phyloP scores from a whole-genome alignment of 371 early-diverging fungal species.

The Apophysomyces elegans region DNA sequence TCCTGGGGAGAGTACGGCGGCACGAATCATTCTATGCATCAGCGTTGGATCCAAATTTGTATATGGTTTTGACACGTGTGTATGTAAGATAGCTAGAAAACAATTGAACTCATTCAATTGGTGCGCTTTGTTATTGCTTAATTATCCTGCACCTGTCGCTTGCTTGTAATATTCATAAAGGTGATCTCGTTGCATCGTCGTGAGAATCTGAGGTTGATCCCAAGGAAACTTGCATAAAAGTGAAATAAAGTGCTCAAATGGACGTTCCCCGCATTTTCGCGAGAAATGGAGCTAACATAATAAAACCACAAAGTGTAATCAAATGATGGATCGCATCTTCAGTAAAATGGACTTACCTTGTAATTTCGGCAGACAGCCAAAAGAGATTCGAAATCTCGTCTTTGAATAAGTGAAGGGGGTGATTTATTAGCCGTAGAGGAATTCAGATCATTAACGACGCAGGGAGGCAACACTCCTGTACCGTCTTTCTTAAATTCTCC shows the following conservation, averaged over 20 bases:
- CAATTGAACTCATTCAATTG: neutral
- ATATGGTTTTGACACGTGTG: conserved; percentile 48
- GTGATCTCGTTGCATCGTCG: conserved; percentile 67
- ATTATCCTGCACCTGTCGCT: conserved; percentile 21
- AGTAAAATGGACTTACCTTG: conserved; percentile 43
- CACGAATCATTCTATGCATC: conserved; percentile 55
- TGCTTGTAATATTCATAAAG: conserved; percentile 68
- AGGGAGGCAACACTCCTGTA: neutral
- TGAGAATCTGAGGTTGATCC: conserved; percentile 54
- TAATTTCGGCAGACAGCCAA: conserved; percentile 63
- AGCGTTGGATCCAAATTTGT: conserved; percentile 50
- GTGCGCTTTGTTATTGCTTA: neutral
- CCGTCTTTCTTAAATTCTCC: conserved; percentile 40
- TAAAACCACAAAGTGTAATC: neutral
- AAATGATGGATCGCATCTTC: neutral
- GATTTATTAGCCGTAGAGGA: neutral
- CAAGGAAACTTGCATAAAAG: conserved; percentile 66
- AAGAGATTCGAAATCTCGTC: conserved; percentile 62
- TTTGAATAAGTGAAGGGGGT: conserved; percentile 46
- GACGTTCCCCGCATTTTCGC: conserved; percentile 66
- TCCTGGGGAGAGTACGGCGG: conserved; percentile 59
- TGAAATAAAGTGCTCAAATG: conserved; percentile 70
- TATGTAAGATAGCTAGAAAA: conserved; percentile 46
- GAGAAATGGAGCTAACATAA: conserved; percentile 57
- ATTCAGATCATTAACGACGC: neutral